These are phyloP conservation scores for Venturia effusa DNA, from an alignment of 2,329 filamentous ascomycete genomes.

Conservation along the genomic window DNA sequence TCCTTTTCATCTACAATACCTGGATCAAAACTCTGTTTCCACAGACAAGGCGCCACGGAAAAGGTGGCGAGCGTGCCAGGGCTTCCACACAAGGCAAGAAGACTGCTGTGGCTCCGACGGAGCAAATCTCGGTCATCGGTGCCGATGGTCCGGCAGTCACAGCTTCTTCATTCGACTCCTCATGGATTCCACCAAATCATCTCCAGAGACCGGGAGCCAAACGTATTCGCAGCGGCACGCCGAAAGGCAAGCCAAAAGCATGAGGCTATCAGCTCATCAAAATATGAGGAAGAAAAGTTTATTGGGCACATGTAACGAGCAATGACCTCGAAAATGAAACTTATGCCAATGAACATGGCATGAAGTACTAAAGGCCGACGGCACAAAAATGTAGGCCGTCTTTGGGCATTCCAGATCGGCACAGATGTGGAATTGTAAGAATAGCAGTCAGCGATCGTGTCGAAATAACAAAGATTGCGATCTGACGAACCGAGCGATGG, in stretches of 20 bases:
- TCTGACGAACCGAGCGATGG: too few species aligned
- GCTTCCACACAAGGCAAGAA: constrained; percentile 51
- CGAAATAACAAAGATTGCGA: too few species aligned
- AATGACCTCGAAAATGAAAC: too few species aligned
- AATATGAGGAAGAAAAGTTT: neutral
- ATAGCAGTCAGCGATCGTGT: too few species aligned
- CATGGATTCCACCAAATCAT: constrained; percentile 86
- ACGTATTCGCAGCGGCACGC: constrained; percentile 42
- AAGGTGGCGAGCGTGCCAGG: constrained; percentile 55
- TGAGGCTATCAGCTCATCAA: neutral
- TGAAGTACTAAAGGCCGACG: too few species aligned
- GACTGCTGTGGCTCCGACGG: constrained; percentile 48
- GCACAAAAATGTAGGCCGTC: too few species aligned
- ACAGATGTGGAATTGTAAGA: too few species aligned
- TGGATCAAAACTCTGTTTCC: constrained; percentile 96
- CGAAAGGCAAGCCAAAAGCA: constrained; percentile 22
- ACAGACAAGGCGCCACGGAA: constrained; percentile 54
- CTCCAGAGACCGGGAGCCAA: constrained; percentile 70
- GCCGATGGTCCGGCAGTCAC: constrained; percentile 60
- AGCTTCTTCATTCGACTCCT: constrained; percentile 70
- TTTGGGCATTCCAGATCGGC: too few species aligned
- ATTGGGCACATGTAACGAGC: neutral
- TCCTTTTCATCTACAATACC: constrained; percentile 96
- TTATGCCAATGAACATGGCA: too few species aligned
- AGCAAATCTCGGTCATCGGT: constrained; percentile 52